These are phyloP conservation scores for Halocafeteria seosinensis DNA, from an alignment of 108 stramenopile genomes.

Conservation along the genomic window DNA sequence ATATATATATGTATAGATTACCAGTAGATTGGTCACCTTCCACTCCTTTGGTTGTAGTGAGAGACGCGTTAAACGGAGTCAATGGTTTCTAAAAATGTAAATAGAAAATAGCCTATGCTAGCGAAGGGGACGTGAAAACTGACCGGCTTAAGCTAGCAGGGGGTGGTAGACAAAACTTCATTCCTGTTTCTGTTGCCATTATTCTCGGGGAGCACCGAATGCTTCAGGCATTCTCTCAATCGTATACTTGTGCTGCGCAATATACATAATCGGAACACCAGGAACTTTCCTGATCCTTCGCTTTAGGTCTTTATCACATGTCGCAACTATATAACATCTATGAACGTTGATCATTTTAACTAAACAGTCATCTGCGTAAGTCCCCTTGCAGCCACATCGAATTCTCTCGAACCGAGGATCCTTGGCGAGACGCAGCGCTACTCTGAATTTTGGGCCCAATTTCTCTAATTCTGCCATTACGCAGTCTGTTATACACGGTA, in stretches of 20 bases:
- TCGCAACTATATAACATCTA: conserved; percentile 94
- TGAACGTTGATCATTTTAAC: conserved; percentile 15
- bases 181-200: not conserved
- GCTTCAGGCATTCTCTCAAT: conserved; percentile 97
- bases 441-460: conserved; percentile 81
- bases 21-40: no score
- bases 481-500: conserved; percentile 85
- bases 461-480: conserved; percentile 98
- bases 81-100: no score
- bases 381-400: conserved; percentile 62
- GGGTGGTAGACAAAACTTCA: not conserved
- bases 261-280: conserved; percentile 97
- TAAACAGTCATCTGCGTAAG: conserved; percentile 74
- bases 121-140: no score
- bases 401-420: conserved; percentile 84
- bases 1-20: no score
- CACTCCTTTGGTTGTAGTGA: no score
- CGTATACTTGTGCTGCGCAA: conserved; percentile 75
- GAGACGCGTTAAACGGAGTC: no score
- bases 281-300: conserved; percentile 88
- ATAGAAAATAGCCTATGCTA: no score
- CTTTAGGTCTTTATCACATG: conserved; percentile 91
- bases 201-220: conserved; percentile 34
- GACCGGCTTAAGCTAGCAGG: not conserved
- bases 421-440: conserved; percentile 85